A percentile compares a stretch with the other conserved stretches of the same genome.
Evolutionary conservation across 2,329 filamentous ascomycete genomes (phyloP).

Genomic region (Zymoseptoria passerinii): DNA sequence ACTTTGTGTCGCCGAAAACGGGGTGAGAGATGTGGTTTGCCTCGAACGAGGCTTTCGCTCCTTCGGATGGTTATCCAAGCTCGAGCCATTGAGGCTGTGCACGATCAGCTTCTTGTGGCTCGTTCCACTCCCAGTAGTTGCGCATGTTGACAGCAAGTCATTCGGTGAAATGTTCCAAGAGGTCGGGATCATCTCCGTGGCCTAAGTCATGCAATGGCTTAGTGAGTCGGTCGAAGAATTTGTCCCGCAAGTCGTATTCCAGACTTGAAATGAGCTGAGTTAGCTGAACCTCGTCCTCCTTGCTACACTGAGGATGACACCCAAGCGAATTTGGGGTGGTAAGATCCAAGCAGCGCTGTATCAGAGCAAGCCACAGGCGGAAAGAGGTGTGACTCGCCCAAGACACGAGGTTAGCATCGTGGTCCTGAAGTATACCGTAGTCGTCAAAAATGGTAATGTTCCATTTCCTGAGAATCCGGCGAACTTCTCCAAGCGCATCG

Average conservation of each 20-base stretch:
- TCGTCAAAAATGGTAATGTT: neutral
- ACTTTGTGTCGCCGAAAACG: neutral
- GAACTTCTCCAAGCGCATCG: neutral
- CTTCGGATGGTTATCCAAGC: neutral
- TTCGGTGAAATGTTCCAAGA: neutral
- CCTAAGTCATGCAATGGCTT: neutral
- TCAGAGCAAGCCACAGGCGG: conserved; percentile 4
- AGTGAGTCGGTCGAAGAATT: neutral
- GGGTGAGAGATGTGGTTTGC: neutral
- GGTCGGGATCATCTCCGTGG: neutral
- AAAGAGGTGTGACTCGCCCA: conserved; percentile 5
- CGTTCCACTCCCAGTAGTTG: neutral
- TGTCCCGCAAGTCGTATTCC: neutral
- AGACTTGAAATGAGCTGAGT: neutral
- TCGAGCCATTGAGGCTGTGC: neutral
- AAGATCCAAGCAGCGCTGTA: neutral
- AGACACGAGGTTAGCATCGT: neutral
- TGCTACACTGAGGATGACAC: neutral
- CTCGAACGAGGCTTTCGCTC: neutral
- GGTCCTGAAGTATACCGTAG: neutral
- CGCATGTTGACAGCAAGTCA: neutral
- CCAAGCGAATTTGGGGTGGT: neutral
- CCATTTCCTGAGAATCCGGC: neutral
- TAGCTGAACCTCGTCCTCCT: neutral
- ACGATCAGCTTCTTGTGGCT: neutral